A percentile compares a stretch with the other conserved stretches of the same genome.
phyloP scores from a whole-genome alignment of 805 yeast species.

The Candida ortonii region DNA sequence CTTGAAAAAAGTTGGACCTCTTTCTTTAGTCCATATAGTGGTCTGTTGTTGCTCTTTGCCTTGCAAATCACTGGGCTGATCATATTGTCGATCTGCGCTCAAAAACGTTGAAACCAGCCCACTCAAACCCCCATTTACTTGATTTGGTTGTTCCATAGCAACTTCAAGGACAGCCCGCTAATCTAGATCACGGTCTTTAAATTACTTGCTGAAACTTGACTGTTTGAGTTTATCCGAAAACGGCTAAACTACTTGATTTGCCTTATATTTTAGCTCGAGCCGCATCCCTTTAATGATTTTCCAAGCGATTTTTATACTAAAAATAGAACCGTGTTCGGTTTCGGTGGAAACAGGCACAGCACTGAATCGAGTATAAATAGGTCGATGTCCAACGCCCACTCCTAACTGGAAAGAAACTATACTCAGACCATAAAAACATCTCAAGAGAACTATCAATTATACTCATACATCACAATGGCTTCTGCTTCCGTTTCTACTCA shows the following conservation, averaged over 20 bases:
- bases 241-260: conserved; percentile 8
- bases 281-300: conserved; percentile 14
- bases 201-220: neutral
- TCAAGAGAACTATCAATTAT: neutral
- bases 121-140: neutral
- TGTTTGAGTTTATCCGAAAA: conserved; percentile 11
- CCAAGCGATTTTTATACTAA: conserved; percentile 6
- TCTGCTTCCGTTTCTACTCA: conserved; percentile 19
- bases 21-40: too few relatives aligned
- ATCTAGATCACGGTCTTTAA: neutral
- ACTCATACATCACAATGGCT: conserved; percentile 20
- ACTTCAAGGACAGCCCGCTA: neutral
- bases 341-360: too few relatives aligned
- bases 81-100: neutral
- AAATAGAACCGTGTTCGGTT: conserved; percentile 17
- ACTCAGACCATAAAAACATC: too few relatives aligned
- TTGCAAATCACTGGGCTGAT: neutral
- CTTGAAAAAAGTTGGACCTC: too few relatives aligned
- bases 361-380: too few relatives aligned
- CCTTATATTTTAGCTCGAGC: conserved; percentile 10
- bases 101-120: too few relatives aligned
- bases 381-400: too few relatives aligned
- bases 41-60: too few relatives aligned
- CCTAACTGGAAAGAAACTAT: too few relatives aligned
- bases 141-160: neutral